A percentile compares a stretch with the other conserved stretches of the same genome.
These are phyloP conservation scores for Tylopilus balloui DNA, from an alignment of 768 basidiomycete genomes.

Conservation along the genomic window DNA sequence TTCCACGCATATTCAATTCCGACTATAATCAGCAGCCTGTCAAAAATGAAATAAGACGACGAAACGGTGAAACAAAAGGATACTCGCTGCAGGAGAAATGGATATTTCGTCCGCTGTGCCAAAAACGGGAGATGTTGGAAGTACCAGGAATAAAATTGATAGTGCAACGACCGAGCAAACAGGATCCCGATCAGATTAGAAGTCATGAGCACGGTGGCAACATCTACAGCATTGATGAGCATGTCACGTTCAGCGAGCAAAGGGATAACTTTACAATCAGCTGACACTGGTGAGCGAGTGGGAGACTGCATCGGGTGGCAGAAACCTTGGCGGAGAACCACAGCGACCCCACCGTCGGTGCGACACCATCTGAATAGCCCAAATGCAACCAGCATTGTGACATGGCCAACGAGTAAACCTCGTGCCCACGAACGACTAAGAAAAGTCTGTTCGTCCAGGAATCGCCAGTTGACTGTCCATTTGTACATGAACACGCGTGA, in stretches of 20 bases:
- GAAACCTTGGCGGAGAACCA: conserved; percentile 53
- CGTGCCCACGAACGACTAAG: conserved; percentile 57
- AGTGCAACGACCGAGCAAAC: conserved; percentile 92
- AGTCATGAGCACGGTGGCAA: conserved; percentile 79
- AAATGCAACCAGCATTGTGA: conserved; percentile 55
- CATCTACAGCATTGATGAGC: conserved; percentile 46
- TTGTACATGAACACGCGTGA: conserved; percentile 85
- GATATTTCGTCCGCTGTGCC: conserved; percentile 68
- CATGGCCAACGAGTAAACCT: conserved; percentile 63
- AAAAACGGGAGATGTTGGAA: conserved; percentile 86
- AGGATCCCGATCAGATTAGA: conserved; percentile 89
- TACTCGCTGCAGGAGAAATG: conserved; percentile 56
- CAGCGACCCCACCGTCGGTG: conserved; percentile 60
- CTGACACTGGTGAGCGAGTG: conserved; percentile 40
- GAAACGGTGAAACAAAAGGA: conserved; percentile 1
- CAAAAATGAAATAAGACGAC: not conserved
- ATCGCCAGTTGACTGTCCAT: conserved; percentile 99
- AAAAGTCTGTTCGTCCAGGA: conserved; percentile 75
- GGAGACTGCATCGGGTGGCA: conserved; percentile 49
- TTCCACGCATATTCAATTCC: conserved; percentile 87
- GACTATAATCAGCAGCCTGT: conserved; percentile 55
- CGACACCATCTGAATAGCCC: conserved; percentile 75
- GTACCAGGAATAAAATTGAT: conserved; percentile 99
- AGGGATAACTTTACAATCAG: conserved; percentile 54
- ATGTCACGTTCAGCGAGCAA: conserved; percentile 1